Base-by-base conservation (phyloP, 345 rosid genomes). In the Raphanus raphanistrum region DNA sequence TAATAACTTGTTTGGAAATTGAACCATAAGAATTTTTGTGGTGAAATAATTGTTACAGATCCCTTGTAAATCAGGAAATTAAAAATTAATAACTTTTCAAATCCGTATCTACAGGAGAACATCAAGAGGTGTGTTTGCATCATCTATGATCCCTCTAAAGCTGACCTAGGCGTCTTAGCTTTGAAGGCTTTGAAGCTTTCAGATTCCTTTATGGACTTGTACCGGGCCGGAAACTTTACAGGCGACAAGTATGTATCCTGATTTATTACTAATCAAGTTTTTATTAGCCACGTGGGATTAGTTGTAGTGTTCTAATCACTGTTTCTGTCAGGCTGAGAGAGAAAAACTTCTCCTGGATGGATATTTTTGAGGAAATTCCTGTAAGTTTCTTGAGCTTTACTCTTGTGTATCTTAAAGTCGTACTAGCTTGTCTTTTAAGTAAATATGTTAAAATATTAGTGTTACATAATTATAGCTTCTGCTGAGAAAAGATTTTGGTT, bases 181-280 rank as follows among this genome's bases (percentile, higher is more conserved):
- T 85, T 96, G 80, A 96, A 93, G 91, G 99, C 99, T 63, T 76
- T 96, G 86, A 96, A 96, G 92, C 92, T 96, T 70, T 96, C 98
- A 69, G 97, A 96, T 81, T 87, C 98, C 26, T 96, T 96, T 78
- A 96, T 96, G 99, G 98, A 96, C 3, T 84, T 93, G 50, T 91
- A 91, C 81, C 85, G 90, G 11, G 88, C 48, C 48, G 89, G 89
- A 79, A 91, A 84, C 79, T 93, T 96, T 75, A 93, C 91, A 3
- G 99, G 99, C 63, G 99, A 96, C 80, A 91, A 93, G 98, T 96
- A 91, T 48, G 92, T 36, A n/a, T 16, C 10, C 62, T 62, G 75
- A 52, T 41, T 27, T n/a, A 69, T 32, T 16, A 2, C 31, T 2
- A 58, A n/a, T 17, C 17, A 29, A 66, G 9, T 8, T 57, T 26